Percentiles rank a stretch among this genome's conserved stretches.
Conservation (phyloP, 768 basidiomycete genomes). For the Clathrus columnatus region DNA sequence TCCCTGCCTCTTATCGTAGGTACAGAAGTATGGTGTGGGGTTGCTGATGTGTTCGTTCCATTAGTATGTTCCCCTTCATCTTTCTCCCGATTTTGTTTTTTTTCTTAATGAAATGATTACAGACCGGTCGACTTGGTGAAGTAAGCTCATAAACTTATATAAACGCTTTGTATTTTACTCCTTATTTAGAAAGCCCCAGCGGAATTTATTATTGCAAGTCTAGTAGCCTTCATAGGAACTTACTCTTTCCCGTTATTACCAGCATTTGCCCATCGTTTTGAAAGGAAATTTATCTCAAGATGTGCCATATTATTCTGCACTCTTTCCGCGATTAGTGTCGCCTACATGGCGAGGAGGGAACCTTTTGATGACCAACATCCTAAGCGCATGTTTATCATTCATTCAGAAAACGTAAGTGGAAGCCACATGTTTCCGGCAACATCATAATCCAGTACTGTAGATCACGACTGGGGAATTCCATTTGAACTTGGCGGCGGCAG, state of each 20-base stretch:
- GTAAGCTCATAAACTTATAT: slow-evolving; percentile 14
- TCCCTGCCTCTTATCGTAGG: slow-evolving; percentile 48
- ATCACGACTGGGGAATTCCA: slow-evolving; percentile 62
- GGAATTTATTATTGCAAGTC: slow-evolving; percentile 80
- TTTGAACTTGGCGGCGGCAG: slow-evolving; percentile 74
- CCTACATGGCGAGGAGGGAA: slow-evolving; percentile 46
- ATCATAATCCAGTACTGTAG: slow-evolving; percentile 28
- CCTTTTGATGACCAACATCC: slow-evolving; percentile 85
- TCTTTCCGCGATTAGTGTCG: slow-evolving; percentile 42
- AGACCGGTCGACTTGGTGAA: slow-evolving; percentile 78
- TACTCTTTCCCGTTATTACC: slow-evolving; percentile 50
- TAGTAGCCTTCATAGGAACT: slow-evolving; percentile 51
- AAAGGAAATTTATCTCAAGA: slow-evolving; percentile 28
- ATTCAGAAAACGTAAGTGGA: slow-evolving; percentile 77
- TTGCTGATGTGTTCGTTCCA: slow-evolving; percentile 85
- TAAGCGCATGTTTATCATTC: slow-evolving; percentile 75
- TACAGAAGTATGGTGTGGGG: slow-evolving; percentile 45
- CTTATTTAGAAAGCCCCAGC: slow-evolving; percentile 56
- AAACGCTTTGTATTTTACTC: not conserved
- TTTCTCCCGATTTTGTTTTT: not conserved
- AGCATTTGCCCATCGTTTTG: slow-evolving; percentile 72
- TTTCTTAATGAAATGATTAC: not conserved
- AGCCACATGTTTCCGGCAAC: not conserved
- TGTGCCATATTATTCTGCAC: slow-evolving; percentile 37
- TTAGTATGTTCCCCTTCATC: slow-evolving; percentile 40